These are phyloP conservation scores for Rhododendron henanense DNA, from an alignment of 148 eudicot genomes.

Conservation along the genomic window DNA sequence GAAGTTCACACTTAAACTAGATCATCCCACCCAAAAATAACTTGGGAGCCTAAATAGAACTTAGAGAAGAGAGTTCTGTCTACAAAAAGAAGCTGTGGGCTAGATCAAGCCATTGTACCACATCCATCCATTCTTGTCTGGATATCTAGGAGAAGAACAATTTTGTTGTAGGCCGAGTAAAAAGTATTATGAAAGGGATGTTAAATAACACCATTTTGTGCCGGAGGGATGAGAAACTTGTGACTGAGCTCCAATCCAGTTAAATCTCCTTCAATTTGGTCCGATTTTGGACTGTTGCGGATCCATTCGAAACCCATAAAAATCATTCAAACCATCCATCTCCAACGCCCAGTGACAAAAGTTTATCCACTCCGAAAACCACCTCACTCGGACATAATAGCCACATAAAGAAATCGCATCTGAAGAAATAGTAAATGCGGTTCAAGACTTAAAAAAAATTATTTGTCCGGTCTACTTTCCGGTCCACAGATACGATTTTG, in stretches of 20 bases:
- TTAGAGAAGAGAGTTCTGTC: not conserved
- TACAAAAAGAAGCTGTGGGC: not conserved
- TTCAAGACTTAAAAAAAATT: not conserved
- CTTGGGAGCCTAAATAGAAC: not conserved
- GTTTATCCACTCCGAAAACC: not conserved
- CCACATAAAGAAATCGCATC: no score
- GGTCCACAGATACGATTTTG: not conserved
- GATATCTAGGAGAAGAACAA: not conserved
- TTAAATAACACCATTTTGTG: not conserved
- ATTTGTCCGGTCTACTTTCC: not conserved
- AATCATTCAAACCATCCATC: not conserved
- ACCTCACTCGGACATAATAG: not conserved
- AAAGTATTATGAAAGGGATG: not conserved
- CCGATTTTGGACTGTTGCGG: not conserved
- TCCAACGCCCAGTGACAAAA: not conserved
- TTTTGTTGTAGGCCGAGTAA: not conserved
- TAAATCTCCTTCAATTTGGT: not conserved
- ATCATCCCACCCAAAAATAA: not conserved
- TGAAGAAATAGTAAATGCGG: not conserved
- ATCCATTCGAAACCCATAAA: not conserved
- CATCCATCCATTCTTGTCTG: not conserved
- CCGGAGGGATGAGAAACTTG: not conserved
- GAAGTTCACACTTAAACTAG: not conserved
- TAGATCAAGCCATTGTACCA: not conserved
- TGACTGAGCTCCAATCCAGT: not conserved